A percentile compares a stretch with the other conserved stretches of the same genome.
phyloP scores from a whole-genome alignment of 1,139 yeast species.

The Yamadazyma buinensis region DNA sequence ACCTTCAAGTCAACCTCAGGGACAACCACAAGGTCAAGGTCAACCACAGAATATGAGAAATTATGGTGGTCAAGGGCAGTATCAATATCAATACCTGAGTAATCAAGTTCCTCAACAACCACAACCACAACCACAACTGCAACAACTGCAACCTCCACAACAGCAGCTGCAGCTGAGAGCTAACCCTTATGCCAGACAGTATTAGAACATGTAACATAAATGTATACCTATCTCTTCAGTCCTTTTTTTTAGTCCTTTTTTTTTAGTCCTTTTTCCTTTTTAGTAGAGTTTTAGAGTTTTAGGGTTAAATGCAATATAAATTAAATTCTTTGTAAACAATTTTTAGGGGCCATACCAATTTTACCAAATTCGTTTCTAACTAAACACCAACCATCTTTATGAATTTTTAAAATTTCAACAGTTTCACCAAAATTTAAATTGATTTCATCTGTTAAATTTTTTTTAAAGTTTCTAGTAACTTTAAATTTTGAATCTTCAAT shows the following conservation, averaged over 20 bases:
- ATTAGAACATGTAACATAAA: constrained; percentile 4
- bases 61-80: constrained; percentile 10
- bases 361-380: constrained; percentile 24
- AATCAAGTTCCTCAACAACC: constrained; percentile 2
- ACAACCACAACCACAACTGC: constrained; percentile 6
- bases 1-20: constrained; percentile 1
- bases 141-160: constrained; percentile 8
- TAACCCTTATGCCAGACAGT: constrained; percentile 13
- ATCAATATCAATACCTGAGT: constrained; percentile 13
- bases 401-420: constrained; percentile 23
- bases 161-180: constrained; percentile 7
- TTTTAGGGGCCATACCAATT: constrained; percentile 34
- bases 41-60: constrained; percentile 10
- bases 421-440: constrained; percentile 29
- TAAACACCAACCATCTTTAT: constrained; percentile 41
- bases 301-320: too few relatives aligned
- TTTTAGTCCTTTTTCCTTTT: too few relatives aligned
- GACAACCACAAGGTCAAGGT: not conserved
- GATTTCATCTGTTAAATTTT: constrained; percentile 32
- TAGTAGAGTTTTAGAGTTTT: too few relatives aligned
- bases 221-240: not conserved
- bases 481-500: constrained; percentile 13
- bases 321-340: constrained; percentile 25
- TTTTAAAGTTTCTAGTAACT: constrained; percentile 26
- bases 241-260: not conserved